Evolutionary conservation across 75 land plant species (phyloP), one percentile per base, ranked within the genome.

Genomic region (Cupressus sempervirens): DNA sequence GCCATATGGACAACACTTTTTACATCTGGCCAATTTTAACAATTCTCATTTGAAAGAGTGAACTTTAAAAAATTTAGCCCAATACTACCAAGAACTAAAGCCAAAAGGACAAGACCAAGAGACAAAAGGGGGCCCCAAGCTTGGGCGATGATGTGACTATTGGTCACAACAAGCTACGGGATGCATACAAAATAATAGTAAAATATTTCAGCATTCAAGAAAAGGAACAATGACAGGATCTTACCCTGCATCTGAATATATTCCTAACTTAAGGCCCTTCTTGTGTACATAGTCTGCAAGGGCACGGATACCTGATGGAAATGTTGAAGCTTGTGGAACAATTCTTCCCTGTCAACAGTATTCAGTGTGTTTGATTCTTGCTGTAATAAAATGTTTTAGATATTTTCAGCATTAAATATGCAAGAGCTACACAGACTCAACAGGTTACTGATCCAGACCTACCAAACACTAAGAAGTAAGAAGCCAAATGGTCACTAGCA

Each of bases 201-300:
- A 72, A 32, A 9, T 0, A 9, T 40, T 77, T n/a, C 45, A 3
- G n/a, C 2, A 3, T 41, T n/a, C 52, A 79, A 45, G 81, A 79
- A 79, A 26, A 45, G 81, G 48, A 23, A 79, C 8, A 5, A 23
- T 62, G n/a, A 62, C n/a, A 62, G 26, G 67, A 23, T 62, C 32
- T 32, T 82, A 90, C 87, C 93, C 90, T 8, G 92, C 87, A 89
- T 91, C 92, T 15, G 89, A 84, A 56, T 92, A 92, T 23, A 92
- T 89, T 23, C 93, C 92, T 36, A 92, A 79, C 87, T 89, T 91
- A 40, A 92, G 89, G 3, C 92, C 92, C 83, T 85, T 88, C 76
- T 82, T 26, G 40, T 91, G 93, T 58, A 92, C 92, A 82, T 92
- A 86, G 84, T 92, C 93, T 41, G 91, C 93, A 54, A 92, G 80